These are phyloP conservation scores for Striga asiatica DNA, from an alignment of 257 asterid genomes.

Conservation along the genomic window DNA sequence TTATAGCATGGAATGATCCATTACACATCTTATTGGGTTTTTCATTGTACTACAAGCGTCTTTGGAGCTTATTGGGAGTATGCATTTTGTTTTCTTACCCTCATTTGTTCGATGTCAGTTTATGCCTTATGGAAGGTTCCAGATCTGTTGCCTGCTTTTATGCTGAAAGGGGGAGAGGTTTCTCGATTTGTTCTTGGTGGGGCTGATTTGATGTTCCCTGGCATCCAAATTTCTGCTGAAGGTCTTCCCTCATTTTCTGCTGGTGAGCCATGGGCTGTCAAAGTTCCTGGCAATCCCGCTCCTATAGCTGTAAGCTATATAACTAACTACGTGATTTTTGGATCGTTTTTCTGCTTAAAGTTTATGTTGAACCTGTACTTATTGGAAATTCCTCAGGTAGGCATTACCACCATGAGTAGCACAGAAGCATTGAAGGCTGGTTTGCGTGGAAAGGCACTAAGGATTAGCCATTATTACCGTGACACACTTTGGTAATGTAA, in stretches of 20 bases:
- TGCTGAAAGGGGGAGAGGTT: conserved; percentile 86
- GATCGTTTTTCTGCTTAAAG: not conserved
- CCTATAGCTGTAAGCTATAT: conserved; percentile 76
- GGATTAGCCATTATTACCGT: conserved; percentile 59
- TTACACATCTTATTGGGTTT: not conserved
- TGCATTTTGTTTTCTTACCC: too few species aligned
- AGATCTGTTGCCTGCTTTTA: conserved; percentile 72
- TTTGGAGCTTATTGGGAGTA: too few species aligned
- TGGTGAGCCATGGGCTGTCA: conserved; percentile 84
- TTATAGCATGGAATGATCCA: not conserved
- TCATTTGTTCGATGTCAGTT: conserved; percentile 39
- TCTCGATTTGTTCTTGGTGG: conserved; percentile 86
- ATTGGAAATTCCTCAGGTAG: conserved; percentile 47
- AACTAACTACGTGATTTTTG: conserved; percentile 4
- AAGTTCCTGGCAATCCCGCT: conserved; percentile 92
- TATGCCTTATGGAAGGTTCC: conserved; percentile 96
- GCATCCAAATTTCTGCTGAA: conserved; percentile 57
- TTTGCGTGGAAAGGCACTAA: conserved; percentile 86
- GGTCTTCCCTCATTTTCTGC: conserved; percentile 76
- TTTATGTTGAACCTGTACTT: not conserved
- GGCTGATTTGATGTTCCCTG: conserved; percentile 98
- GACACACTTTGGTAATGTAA: conserved; percentile 75
- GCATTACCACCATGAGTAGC: conserved; percentile 74
- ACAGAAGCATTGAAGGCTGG: conserved; percentile 76
- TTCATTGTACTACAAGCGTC: not conserved